A percentile compares a stretch with the other conserved stretches of the same genome.
Conservation (phyloP, 768 basidiomycete genomes). For the Harrya chromipes region DNA sequence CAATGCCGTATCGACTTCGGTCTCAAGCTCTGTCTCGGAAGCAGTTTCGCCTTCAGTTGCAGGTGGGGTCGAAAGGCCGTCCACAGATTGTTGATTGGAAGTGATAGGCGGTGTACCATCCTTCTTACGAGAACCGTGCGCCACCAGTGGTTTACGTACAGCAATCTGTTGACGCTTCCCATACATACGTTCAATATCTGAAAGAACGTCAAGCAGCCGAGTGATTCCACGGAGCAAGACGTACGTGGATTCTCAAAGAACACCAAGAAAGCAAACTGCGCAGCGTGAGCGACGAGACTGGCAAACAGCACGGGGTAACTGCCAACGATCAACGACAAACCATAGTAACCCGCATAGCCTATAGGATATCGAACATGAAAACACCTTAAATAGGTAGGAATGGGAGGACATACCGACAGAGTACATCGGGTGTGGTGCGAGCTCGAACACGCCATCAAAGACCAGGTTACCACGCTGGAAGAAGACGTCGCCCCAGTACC, state of each 20-base stretch:
- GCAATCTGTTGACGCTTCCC: constrained; percentile 91
- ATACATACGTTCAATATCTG: constrained; percentile 93
- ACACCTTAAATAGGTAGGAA: background rate
- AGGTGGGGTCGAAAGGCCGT: constrained; percentile 51
- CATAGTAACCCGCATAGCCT: constrained; percentile 99
- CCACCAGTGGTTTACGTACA: constrained; percentile 64
- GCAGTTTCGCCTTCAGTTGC: constrained; percentile 71
- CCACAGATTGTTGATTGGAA: constrained; percentile 24
- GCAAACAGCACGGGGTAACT: constrained; percentile 91
- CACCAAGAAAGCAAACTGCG: constrained; percentile 94
- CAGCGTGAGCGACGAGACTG: constrained; percentile 90
- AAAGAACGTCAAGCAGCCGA: background rate
- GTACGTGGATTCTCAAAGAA: constrained; percentile 97
- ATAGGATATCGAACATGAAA: background rate
- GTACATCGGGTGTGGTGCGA: constrained; percentile 95
- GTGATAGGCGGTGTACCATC: constrained; percentile 5
- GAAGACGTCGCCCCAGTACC: constrained; percentile 96
- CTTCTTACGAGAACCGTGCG: constrained; percentile 20
- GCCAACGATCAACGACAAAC: constrained; percentile 85
- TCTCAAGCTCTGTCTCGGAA: constrained; percentile 68
- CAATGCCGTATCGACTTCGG: constrained; percentile 53
- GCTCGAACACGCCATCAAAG: constrained; percentile 97
- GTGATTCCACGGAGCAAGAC: constrained; percentile 28
- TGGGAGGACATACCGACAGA: constrained; percentile 57
- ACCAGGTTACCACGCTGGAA: constrained; percentile 91